A percentile compares a stretch with the other conserved stretches of the same genome.
phyloP scores from a whole-genome alignment of 2,329 filamentous ascomycete genomes.

The Colletotrichum spaethianum region DNA sequence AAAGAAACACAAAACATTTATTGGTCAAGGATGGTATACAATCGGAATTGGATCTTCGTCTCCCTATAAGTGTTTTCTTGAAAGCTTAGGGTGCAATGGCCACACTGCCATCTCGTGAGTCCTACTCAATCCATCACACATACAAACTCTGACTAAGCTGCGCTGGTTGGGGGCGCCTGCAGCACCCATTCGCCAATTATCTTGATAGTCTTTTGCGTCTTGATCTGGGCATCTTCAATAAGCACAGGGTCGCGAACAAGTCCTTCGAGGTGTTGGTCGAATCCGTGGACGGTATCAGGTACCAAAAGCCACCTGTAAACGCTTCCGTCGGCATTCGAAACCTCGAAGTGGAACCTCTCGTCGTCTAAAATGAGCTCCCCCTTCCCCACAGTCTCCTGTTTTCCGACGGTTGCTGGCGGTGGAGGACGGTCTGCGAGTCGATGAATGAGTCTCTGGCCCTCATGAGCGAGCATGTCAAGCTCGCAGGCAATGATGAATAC shows the following conservation, averaged over 20 bases:
- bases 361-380: constrained; percentile 47
- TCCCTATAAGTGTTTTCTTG: background rate
- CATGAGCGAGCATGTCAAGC: constrained; percentile 56
- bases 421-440: constrained; percentile 50
- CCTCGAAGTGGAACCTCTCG: constrained; percentile 48
- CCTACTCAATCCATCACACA: fast-evolving
- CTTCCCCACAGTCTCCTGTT: constrained; percentile 43
- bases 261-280: constrained; percentile 45
- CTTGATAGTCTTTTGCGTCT: constrained; percentile 46
- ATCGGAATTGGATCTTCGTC: background rate
- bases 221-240: constrained; percentile 46
- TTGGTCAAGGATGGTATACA: background rate
- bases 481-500: constrained; percentile 56
- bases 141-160: background rate
- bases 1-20: background rate
- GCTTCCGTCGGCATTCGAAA: constrained; percentile 38
- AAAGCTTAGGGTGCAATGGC: background rate
- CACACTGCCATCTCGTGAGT: background rate
- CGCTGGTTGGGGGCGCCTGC: constrained; percentile 26
- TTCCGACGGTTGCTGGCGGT: constrained; percentile 49
- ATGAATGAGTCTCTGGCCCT: constrained; percentile 56
- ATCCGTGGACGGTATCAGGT: constrained; percentile 50
- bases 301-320: constrained; percentile 50
- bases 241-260: constrained; percentile 43
- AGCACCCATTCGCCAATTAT: constrained; percentile 48